Percentiles rank a stretch among this genome's conserved stretches.
Evolutionary conservation across 1,139 yeast species (phyloP).

Genomic region (Pichia sp.): DNA sequence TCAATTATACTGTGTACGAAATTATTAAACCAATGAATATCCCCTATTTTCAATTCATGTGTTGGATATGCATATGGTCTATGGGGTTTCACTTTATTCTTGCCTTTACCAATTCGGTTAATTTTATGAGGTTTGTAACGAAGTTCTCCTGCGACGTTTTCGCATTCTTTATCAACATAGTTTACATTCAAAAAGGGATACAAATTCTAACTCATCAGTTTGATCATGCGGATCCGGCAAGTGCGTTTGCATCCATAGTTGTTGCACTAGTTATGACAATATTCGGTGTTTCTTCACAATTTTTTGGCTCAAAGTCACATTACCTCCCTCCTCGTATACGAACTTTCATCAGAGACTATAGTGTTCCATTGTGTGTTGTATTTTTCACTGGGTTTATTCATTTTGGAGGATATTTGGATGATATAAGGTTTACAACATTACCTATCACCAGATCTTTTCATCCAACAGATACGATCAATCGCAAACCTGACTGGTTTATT

Average conservation of each 20-base stretch:
- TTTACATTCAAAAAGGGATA: slow-evolving; percentile 89
- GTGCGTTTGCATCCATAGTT: slow-evolving; percentile 74
- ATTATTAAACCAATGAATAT: slow-evolving; percentile 55
- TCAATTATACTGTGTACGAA: slow-evolving; percentile 87
- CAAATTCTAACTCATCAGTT: slow-evolving; percentile 77
- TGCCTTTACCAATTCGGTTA: slow-evolving; percentile 67
- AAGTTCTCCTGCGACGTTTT: slow-evolving; percentile 87
- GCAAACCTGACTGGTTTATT: slow-evolving; percentile 62
- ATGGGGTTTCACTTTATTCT: slow-evolving; percentile 74
- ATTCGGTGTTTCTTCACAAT: slow-evolving; percentile 63
- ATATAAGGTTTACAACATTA: slow-evolving; percentile 51
- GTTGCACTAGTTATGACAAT: slow-evolving; percentile 70
- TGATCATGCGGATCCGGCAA: slow-evolving; percentile 35
- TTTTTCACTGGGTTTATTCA: slow-evolving; percentile 91
- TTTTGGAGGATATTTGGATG: slow-evolving; percentile 70
- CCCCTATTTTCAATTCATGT: slow-evolving; percentile 87
- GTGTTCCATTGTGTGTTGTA: slow-evolving; percentile 75
- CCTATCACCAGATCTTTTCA: slow-evolving; percentile 71
- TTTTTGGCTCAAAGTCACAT: slow-evolving; percentile 58
- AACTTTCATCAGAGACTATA: slow-evolving; percentile 76
- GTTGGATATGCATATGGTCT: slow-evolving; percentile 93
- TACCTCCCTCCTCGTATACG: slow-evolving; percentile 58
- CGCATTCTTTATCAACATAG: slow-evolving; percentile 84
- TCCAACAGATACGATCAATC: slow-evolving; percentile 53
- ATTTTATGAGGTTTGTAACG: slow-evolving; percentile 68